Conservation (phyloP, 306 rosid species). For the Acacia confusa region DNA sequence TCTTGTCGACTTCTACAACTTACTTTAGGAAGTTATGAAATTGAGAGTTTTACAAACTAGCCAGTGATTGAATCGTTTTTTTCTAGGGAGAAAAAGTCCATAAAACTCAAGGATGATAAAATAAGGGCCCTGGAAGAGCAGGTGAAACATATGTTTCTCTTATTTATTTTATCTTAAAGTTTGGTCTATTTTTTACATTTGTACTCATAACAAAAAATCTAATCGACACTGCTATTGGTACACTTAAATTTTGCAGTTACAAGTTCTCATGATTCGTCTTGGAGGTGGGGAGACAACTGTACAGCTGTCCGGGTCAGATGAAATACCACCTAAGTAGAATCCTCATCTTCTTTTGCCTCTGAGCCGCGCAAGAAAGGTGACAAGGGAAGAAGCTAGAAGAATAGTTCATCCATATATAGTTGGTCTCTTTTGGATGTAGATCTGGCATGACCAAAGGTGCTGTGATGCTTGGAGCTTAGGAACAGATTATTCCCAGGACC, state of each 20-base stretch:
- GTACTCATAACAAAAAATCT: slow-evolving; percentile 13
- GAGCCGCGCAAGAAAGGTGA: slow-evolving; percentile 28
- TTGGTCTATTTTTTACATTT: not conserved
- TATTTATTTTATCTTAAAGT: not conserved
- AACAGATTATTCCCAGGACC: not conserved
- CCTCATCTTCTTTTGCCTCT: slow-evolving; percentile 37
- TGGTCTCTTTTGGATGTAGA: not conserved
- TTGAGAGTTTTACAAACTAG: slow-evolving; percentile 24
- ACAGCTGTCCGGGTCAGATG: slow-evolving; percentile 40
- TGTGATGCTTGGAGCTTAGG: not conserved
- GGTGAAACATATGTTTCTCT: slow-evolving; percentile 41
- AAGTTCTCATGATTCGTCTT: slow-evolving; percentile 65
- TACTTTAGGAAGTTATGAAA: slow-evolving; percentile 1
- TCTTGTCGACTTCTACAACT: not conserved
- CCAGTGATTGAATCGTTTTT: not conserved
- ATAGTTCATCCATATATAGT: not conserved
- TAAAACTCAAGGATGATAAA: slow-evolving; percentile 48
- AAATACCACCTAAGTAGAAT: slow-evolving; percentile 30
- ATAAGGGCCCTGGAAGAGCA: slow-evolving; percentile 61
- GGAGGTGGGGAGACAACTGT: slow-evolving; percentile 52
- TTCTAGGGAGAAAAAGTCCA: slow-evolving; percentile 56
- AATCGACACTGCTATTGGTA: slow-evolving; percentile 18
- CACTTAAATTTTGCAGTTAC: slow-evolving; percentile 55
- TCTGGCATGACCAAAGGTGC: not conserved
- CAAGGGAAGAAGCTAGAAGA: slow-evolving; percentile 27